Conservation (phyloP, 164 flowering plant species). For the Vitis amurensis region DNA sequence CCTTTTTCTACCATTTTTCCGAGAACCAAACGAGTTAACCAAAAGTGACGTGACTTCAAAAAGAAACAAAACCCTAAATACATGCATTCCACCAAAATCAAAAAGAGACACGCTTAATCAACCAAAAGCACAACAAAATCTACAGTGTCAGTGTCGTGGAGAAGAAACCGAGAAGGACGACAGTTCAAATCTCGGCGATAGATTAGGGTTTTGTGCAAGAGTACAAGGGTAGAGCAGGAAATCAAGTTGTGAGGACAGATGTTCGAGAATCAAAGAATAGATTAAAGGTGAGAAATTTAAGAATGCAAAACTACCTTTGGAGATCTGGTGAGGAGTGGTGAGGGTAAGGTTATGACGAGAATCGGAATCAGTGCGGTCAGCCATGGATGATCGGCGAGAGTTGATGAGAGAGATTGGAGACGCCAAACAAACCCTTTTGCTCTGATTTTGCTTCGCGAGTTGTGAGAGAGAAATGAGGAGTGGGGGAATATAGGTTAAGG, state of each 20-base stretch:
- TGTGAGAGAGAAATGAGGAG: conserved; percentile 4
- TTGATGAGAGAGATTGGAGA: conserved; percentile 9
- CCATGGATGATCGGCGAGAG: conserved; percentile 48
- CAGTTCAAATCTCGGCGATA: neutral
- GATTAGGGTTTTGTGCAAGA: conserved; percentile 8
- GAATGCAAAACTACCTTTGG: conserved; percentile 47
- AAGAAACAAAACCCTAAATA: neutral
- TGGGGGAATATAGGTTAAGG: conserved; percentile 15
- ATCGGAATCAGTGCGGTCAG: conserved; percentile 30
- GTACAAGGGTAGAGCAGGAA: neutral
- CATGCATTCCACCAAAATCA: neutral
- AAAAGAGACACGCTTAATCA: neutral
- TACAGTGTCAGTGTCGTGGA: neutral
- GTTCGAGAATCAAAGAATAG: neutral
- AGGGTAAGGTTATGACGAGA: conserved; percentile 43
- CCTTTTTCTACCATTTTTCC: too few relatives aligned
- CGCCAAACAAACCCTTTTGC: conserved; percentile 16
- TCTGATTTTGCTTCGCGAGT: conserved; percentile 11
- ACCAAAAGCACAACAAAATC: neutral
- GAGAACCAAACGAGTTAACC: too few relatives aligned
- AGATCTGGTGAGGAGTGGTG: conserved; percentile 43
- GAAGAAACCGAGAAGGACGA: neutral
- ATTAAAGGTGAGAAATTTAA: neutral
- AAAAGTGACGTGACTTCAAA: too few relatives aligned
- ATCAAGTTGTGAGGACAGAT: neutral